Evolutionary conservation across 495 filamentous ascomycete genomes (phyloP).

Genomic region (Lasiosphaeria hispida): DNA sequence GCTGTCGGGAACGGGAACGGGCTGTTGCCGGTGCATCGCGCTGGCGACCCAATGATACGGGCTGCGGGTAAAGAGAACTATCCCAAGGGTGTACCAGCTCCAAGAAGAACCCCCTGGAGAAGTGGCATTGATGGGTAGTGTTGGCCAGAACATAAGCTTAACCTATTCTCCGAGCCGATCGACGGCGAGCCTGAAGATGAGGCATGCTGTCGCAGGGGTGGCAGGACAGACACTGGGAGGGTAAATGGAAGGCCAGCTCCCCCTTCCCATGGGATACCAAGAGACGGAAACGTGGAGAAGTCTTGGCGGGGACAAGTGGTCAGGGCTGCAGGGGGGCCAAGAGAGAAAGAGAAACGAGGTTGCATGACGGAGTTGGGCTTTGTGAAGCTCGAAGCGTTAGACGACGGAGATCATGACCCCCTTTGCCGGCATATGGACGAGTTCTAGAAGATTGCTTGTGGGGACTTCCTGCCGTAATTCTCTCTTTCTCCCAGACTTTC

Average conservation of each 20-base stretch:
- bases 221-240: background rate
- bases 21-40: background rate
- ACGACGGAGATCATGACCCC: constrained; percentile 9
- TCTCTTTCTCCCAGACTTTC: background rate
- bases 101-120: too few species aligned
- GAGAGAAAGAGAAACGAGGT: background rate
- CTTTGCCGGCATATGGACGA: background rate
- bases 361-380: background rate
- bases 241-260: background rate
- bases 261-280: background rate
- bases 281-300: background rate
- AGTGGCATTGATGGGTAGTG: too few species aligned
- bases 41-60: constrained; percentile 3
- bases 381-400: constrained; percentile 3
- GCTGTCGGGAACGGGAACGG: background rate
- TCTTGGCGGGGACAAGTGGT: background rate
- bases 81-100: background rate
- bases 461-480: background rate
- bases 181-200: too few species aligned
- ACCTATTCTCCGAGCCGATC: too few species aligned
- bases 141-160: too few species aligned
- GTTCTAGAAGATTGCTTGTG: background rate
- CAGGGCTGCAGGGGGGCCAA: background rate
- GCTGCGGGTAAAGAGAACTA: background rate
- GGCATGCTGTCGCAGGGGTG: too few species aligned